Base-by-base conservation (phyloP, 306 rosid genomes). In the Trifolium pratense region DNA sequence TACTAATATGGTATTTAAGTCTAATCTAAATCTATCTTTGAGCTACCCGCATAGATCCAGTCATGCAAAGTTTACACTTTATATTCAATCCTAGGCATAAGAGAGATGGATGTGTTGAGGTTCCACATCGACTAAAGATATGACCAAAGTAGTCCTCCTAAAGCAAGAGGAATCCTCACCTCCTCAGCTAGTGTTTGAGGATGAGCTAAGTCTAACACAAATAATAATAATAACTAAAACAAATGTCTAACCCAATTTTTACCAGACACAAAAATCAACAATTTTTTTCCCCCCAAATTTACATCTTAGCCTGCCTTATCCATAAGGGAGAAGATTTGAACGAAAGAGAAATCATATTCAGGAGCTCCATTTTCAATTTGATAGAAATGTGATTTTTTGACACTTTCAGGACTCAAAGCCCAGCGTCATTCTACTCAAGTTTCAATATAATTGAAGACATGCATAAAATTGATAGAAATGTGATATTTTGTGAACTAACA, bases 381-480 rank as follows among this genome's bases (percentile, higher is more conserved):
- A 71, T 68, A 66, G 45, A 76, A 70, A 20, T 75, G 60, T 18
- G 32, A 34, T 45, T 70, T 49, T 53, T 25, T 32, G 46, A 76
- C 63, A 66, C 80, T 70, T 63, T 13, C 51, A 55, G 40, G 40
- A 57, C 25, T 56, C 42, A 21, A 21, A 32, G 52, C 45, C 68
- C 25, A 66, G 37, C 46, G 58, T n/a, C 71, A 67, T 46, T 58
- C 69, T 26, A 57, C 78, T 65, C 34, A 40, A 75, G 68, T 55
- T 80, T 34, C 62, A 69, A 42, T 75, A 43, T 57, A 45, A 53
- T 51, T 74, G 59, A 20, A 68, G 46, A 25, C 11, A 31, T 26
- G 34, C 40, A 74, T 32, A 58, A 80, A 61, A 62, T 71, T 76
- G 61, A 74, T 60, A 32, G 61, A 68, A 68, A 68, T 36, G n/a